Conservation (phyloP, 1,284 basidiomycete genomes). For the Ganoderma sinense region DNA sequence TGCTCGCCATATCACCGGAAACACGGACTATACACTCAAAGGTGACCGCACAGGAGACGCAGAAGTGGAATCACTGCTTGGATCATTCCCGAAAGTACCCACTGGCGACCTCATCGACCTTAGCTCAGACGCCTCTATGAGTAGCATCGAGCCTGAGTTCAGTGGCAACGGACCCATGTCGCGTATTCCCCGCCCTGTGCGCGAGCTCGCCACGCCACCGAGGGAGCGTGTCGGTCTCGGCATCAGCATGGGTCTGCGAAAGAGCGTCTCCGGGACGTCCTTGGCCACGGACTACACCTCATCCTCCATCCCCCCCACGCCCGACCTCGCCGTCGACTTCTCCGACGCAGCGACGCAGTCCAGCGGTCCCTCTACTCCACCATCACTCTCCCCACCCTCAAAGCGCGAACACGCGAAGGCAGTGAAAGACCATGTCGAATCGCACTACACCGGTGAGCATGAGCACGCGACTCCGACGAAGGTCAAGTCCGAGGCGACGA, state of each 20-base stretch:
- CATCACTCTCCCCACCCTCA: slow-evolving; percentile 45
- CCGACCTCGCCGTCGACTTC: slow-evolving; percentile 67
- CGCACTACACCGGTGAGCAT: slow-evolving; percentile 12
- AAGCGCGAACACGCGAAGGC: slow-evolving; percentile 21
- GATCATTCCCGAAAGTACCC: slow-evolving; percentile 25
- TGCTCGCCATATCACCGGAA: slow-evolving; percentile 25
- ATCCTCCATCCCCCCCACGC: slow-evolving; percentile 55
- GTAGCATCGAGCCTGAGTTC: slow-evolving; percentile 20
- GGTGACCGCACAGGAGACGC: slow-evolving; percentile 36
- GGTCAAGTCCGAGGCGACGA: slow-evolving; percentile 22
- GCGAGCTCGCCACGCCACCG: slow-evolving; percentile 11
- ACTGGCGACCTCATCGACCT: slow-evolving; percentile 38
- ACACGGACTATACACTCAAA: slow-evolving; percentile 25
- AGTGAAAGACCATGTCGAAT: slow-evolving; percentile 11
- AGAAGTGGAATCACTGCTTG: slow-evolving; percentile 39
- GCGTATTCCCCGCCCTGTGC: slow-evolving; percentile 29
- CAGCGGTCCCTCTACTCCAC: slow-evolving; percentile 64
- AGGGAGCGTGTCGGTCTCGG: slow-evolving; percentile 26
- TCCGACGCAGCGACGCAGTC: slow-evolving; percentile 66
- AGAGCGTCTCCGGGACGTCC: slow-evolving; percentile 32
- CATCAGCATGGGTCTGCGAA: slow-evolving; percentile 21
- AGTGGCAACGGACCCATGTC: slow-evolving; percentile 30
- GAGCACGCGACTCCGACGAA: slow-evolving; percentile 13
- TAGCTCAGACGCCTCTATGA: slow-evolving; percentile 29
- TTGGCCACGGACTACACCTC: slow-evolving; percentile 35